Evolutionary conservation across 805 yeast genomes (phyloP), one percentile per base, ranked within the genome.

Genomic region (Metschnikowia amazonensis): DNA sequence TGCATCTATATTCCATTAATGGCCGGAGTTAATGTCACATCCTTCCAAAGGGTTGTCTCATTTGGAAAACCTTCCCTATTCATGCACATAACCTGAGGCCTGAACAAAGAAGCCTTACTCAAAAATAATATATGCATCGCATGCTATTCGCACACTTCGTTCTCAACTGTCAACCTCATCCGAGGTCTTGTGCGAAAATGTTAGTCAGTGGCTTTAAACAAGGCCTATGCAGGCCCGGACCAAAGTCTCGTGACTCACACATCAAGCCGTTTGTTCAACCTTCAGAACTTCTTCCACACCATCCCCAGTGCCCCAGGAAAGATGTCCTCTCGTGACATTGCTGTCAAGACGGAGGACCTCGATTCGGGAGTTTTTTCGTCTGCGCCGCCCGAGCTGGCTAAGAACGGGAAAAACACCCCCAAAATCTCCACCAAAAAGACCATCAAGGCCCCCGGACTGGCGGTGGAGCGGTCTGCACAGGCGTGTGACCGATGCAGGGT

Each of bases 401-500:
- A 35, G 21, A 35, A 8, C 5, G 18, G 18, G 8, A 35, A 23
- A 17, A 4, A 9, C 13, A 14, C 27, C 36, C 5, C 36, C n/a
- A 34, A 34, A 23, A 3, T 3, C 38, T 4, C 38, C 20, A 23
- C 32, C n/a, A 37, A 37, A 27, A 68, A 67, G 44, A 69, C 68
- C n/a, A 87, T 86, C 46, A 76, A 77, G 51, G 77, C 87, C 1
- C 87, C 87, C 2, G 90, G 92, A 1, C 69, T 81, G 11, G 72
- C 76, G 23, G 71, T 77, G 0, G 83, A 80, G 47, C 67, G 96
- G 46, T 86, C 86, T 2, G 90, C 96, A 0, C 96, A 89, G 60
- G 96, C 96, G 0, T 89, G 97, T 64, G 96, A 89, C 60, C 67
- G 97, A 42, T 89, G 96, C 59, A 70, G 96, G 42, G 79, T 86